Percentiles rank a stretch among this genome's conserved stretches.
Evolutionary conservation across 768 basidiomycete genomes (phyloP).

Genomic region (Agrocybe praecox): DNA sequence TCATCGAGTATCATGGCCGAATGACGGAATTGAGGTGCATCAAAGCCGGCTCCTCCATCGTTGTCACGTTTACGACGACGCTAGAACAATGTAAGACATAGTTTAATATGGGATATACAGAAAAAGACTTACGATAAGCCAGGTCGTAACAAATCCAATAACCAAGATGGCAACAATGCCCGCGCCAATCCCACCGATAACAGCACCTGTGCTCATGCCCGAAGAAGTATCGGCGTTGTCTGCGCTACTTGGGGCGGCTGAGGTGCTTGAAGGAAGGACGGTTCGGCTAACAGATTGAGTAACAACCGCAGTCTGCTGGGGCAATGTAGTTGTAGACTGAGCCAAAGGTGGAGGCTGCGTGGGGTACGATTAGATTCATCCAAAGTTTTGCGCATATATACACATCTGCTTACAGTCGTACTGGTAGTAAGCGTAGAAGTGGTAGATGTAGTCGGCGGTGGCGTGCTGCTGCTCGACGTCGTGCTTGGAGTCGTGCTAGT

Average conservation of each 20-base stretch:
- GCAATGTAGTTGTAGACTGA: background rate
- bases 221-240: slow-evolving; percentile 4
- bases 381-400: too few species aligned
- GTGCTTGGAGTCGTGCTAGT: background rate
- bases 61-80: slow-evolving; percentile 46
- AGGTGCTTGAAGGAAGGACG: background rate
- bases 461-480: background rate
- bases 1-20: slow-evolving; percentile 55
- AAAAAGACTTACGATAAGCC: slow-evolving; percentile 43
- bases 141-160: slow-evolving; percentile 43
- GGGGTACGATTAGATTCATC: background rate
- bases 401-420: too few species aligned
- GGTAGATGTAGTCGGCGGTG: background rate
- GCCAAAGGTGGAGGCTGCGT: background rate
- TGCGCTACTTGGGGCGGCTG: background rate
- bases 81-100: slow-evolving; percentile 23
- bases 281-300: background rate
- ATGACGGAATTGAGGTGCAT: slow-evolving; percentile 60
- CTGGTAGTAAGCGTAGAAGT: background rate
- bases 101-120: slow-evolving; percentile 1
- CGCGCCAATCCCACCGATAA: slow-evolving; percentile 45
- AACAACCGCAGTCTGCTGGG: background rate
- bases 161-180: slow-evolving; percentile 44
- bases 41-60: slow-evolving; percentile 45
- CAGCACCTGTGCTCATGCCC: slow-evolving; percentile 22